Base-by-base conservation (phyloP, 2,329 filamentous ascomycete species). In the Beauveria sp. region DNA sequence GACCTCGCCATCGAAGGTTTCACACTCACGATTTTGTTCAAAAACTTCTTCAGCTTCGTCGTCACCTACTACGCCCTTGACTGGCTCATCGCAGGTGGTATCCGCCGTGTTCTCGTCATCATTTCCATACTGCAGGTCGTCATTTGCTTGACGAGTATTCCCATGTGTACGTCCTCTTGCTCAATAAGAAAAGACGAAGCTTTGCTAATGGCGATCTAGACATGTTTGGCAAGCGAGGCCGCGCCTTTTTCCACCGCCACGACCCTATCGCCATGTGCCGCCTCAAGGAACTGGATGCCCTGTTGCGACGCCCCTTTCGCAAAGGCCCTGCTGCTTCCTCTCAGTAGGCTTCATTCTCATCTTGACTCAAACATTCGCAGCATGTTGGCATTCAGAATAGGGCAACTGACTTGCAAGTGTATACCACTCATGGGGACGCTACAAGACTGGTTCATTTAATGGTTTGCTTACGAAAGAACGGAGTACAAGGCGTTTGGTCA, bases 11-110 rank as follows among this genome's bases (percentile, higher is more conserved):
- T 96, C 53, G 93, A 97, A 74, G 90, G 87, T 7, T 96, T 96
- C 72, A 96, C 92, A 0, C 90, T 91, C 74, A 84, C 95, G 72
- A 83, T 96, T 65, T 87, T 96, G 59, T 96, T 97, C 80, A 97
- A 97, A 76, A 96, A 97, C 74, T 83, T 97, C 64, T 96, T 97
- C 77, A 90, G 87, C 65, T 97, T 96, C 68, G 85, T 86, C 7
- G 78, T 97, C 61, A 96, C 93, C 0, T 96, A 87, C 72, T 88
- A 85, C 66, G 91, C 91, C 1, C 96, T 91, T 68, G 80, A 92
- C 62, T 97, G 93, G 93, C 80, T 96, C 28, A 80, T 88, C 10
- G 66, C 76, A 1, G 84, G 87, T n/a, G 83, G 85, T 63, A 79
- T 81, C 52, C 72, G 73, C 5, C 78, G 77, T 0, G 93, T 97